A percentile compares a stretch with the other conserved stretches of the same genome.
Conservation (phyloP, 768 basidiomycete genomes). For the Atractiella rhizophila region DNA sequence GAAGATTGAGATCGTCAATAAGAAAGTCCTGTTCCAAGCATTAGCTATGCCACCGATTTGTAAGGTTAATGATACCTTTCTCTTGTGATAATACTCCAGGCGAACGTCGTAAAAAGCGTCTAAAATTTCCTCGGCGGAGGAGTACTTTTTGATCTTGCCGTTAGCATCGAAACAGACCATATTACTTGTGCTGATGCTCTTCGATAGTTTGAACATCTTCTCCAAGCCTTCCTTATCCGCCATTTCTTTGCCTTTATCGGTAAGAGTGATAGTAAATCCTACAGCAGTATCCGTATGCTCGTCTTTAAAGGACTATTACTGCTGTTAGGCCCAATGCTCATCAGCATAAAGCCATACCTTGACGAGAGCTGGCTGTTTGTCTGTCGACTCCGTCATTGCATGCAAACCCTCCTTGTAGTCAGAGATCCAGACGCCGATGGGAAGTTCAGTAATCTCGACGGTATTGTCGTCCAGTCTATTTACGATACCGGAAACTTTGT, state of each 20-base stretch:
- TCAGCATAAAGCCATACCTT: conserved; percentile 30
- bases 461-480: conserved; percentile 63
- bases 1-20: conserved; percentile 50
- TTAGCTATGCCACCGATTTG: neutral
- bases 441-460: conserved; percentile 80
- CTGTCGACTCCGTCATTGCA: conserved; percentile 43
- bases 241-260: conserved; percentile 50
- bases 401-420: conserved; percentile 79
- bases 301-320: conserved; percentile 71
- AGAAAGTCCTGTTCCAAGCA: conserved; percentile 41
- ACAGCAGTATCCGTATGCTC: conserved; percentile 80
- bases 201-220: conserved; percentile 72
- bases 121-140: conserved; percentile 65
- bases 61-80: conserved; percentile 40
- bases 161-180: conserved; percentile 98
- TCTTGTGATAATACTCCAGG: conserved; percentile 74
- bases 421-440: conserved; percentile 85
- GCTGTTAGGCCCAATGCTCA: neutral
- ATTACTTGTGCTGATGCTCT: conserved; percentile 67
- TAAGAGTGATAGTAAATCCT: conserved; percentile 63
- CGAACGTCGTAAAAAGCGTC: conserved; percentile 78
- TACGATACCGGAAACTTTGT: conserved; percentile 48
- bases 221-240: conserved; percentile 68
- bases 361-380: conserved; percentile 53
- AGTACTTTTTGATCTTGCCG: conserved; percentile 83